Conservation (phyloP, 495 filamentous ascomycete species). For the Platismatia glauca region DNA sequence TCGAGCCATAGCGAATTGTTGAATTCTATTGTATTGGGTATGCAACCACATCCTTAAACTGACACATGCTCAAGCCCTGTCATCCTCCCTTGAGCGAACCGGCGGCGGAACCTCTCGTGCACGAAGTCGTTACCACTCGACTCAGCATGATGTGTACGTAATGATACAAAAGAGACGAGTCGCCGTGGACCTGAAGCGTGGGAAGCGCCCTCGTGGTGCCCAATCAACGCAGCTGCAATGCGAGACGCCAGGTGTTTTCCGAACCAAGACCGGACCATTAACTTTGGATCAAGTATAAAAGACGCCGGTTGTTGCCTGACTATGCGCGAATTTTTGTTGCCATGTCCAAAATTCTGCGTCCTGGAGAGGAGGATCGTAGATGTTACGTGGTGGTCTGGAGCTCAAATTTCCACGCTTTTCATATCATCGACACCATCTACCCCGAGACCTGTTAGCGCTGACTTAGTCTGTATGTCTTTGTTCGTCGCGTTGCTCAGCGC, state of each 20-base stretch:
- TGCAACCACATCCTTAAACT: slow-evolving; percentile 2
- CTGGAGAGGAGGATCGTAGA: background rate
- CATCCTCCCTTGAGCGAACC: background rate
- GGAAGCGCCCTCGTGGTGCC: background rate
- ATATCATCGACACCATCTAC: slow-evolving; percentile 38
- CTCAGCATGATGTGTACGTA: slow-evolving; percentile 12
- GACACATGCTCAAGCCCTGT: slow-evolving; percentile 10
- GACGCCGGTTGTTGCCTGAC: background rate
- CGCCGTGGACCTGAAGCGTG: slow-evolving; percentile 4
- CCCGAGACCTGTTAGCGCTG: slow-evolving; percentile 23
- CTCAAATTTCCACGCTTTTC: slow-evolving; percentile 49
- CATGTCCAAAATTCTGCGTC: background rate
- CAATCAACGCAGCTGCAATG: background rate
- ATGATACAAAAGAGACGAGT: slow-evolving; percentile 10
- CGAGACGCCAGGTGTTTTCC: slow-evolving; percentile 3
- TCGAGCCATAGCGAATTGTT: background rate
- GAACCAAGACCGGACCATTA: background rate
- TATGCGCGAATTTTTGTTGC: slow-evolving; percentile 5
- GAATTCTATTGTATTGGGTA: slow-evolving; percentile 9
- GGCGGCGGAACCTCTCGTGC: background rate
- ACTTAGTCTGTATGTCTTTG: slow-evolving; percentile 24
- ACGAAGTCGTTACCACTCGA: background rate
- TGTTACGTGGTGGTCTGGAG: background rate
- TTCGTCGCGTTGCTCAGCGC: slow-evolving; percentile 18
- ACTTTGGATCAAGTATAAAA: background rate